Conservation (phyloP, 345 rosid genomes). For the Turritis glabra region DNA sequence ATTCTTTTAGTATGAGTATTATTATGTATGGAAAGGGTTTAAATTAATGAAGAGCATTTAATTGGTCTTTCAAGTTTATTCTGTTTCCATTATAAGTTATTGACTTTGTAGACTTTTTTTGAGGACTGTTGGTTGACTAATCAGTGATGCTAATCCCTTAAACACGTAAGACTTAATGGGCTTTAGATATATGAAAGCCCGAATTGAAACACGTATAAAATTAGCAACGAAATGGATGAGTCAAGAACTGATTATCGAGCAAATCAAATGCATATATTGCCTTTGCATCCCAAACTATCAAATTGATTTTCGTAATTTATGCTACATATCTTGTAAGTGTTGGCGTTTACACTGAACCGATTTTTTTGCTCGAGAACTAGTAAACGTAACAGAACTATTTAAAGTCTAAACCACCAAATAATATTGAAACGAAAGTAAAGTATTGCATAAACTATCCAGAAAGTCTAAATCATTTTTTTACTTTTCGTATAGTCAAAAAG, state of each 20-base stretch:
- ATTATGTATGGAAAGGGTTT: not conserved
- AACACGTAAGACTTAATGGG: not conserved
- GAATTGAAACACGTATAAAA: not conserved
- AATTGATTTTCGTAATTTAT: not conserved
- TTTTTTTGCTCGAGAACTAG: not conserved
- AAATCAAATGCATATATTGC: not conserved
- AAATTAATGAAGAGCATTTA: not conserved
- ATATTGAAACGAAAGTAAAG: not conserved
- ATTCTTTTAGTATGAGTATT: not conserved
- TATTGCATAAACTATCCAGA: not conserved
- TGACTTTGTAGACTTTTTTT: not conserved
- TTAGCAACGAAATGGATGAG: not conserved
- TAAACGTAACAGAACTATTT: not conserved
- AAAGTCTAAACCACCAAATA: not conserved
- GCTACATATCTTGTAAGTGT: not conserved
- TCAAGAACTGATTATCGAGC: not conserved
- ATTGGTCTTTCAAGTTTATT: not conserved
- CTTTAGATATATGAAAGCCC: conserved; percentile 5
- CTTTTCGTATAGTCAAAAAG: not conserved
- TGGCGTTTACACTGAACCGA: not conserved
- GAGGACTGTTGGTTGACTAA: conserved; percentile 7
- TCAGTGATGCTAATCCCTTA: not conserved
- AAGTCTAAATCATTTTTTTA: not conserved
- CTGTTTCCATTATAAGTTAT: not conserved
- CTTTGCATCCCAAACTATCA: not conserved